phyloP scores from a whole-genome alignment of 257 asterid species.

The Ballota nigra region DNA sequence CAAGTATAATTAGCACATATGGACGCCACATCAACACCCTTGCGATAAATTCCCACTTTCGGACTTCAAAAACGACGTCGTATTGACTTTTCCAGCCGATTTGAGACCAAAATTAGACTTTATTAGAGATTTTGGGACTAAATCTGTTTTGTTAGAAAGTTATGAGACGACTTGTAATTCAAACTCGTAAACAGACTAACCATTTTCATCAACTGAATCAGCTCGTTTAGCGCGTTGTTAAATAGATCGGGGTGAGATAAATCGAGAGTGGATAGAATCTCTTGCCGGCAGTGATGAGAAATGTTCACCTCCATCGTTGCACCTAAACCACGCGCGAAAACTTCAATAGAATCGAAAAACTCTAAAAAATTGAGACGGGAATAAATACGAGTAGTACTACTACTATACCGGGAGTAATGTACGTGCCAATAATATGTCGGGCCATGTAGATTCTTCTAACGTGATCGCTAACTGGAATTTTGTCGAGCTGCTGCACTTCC shows the following conservation, averaged over 20 bases:
- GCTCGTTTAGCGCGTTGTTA: slow-evolving; percentile 53
- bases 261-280: slow-evolving; percentile 57
- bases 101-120: too few relatives aligned
- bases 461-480: slow-evolving; percentile 58
- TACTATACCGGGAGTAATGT: slow-evolving; percentile 62
- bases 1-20: too few relatives aligned
- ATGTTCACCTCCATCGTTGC: slow-evolving; percentile 83
- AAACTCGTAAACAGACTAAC: slow-evolving; percentile 37
- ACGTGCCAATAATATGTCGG: slow-evolving; percentile 71
- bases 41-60: too few relatives aligned
- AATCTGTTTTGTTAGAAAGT: too few relatives aligned
- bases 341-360: background rate
- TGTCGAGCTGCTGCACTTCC: slow-evolving; percentile 78
- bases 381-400: background rate
- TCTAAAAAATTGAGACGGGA: background rate
- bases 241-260: slow-evolving; percentile 63
- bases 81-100: too few relatives aligned
- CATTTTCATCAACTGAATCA: slow-evolving; percentile 74
- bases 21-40: too few relatives aligned
- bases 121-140: too few relatives aligned
- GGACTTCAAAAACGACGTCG: too few relatives aligned
- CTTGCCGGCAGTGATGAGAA: slow-evolving; percentile 70
- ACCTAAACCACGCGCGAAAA: slow-evolving; percentile 38
- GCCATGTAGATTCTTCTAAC: slow-evolving; percentile 87
- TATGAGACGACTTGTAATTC: too few relatives aligned